phyloP scores from a whole-genome alignment of 2,329 filamentous ascomycete genomes.

The Calonectria ilicicola region DNA sequence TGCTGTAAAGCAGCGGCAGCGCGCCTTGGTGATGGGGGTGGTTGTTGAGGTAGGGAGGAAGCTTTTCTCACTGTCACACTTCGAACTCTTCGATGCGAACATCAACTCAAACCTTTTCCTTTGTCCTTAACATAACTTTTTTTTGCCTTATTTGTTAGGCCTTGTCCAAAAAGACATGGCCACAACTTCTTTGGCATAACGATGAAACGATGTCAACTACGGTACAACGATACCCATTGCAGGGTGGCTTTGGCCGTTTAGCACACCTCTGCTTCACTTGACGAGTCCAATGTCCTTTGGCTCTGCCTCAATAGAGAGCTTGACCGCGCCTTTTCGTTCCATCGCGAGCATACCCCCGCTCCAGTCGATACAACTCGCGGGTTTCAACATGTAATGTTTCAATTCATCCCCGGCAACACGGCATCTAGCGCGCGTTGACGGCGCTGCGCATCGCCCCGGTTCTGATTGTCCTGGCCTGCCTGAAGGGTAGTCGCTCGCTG shows the following conservation, averaged over 20 bases:
- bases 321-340: conserved; percentile 42
- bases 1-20: conserved; percentile 57
- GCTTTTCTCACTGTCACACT: conserved; percentile 21
- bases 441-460: conserved; percentile 35
- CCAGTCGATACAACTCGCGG: conserved; percentile 28
- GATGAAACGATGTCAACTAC: conserved; percentile 43
- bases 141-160: conserved; percentile 23
- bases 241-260: conserved; percentile 35
- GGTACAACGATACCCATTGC: conserved; percentile 39
- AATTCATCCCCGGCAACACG: conserved; percentile 38
- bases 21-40: conserved; percentile 3
- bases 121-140: conserved; percentile 25
- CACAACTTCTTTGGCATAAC: conserved; percentile 35
- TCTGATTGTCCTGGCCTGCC: conserved; percentile 15
- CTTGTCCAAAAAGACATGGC: conserved; percentile 23
- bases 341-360: conserved; percentile 39
- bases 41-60: conserved; percentile 12
- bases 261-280: conserved; percentile 36
- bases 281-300: conserved; percentile 33
- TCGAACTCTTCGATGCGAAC: conserved; percentile 32
- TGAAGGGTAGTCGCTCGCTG: conserved; percentile 34
- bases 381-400: conserved; percentile 38
- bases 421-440: conserved; percentile 44
- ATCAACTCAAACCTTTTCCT: conserved; percentile 34
- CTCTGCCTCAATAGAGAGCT: conserved; percentile 42